Conservation (phyloP, 208 protist species). For the Leishmania tarentolae region DNA sequence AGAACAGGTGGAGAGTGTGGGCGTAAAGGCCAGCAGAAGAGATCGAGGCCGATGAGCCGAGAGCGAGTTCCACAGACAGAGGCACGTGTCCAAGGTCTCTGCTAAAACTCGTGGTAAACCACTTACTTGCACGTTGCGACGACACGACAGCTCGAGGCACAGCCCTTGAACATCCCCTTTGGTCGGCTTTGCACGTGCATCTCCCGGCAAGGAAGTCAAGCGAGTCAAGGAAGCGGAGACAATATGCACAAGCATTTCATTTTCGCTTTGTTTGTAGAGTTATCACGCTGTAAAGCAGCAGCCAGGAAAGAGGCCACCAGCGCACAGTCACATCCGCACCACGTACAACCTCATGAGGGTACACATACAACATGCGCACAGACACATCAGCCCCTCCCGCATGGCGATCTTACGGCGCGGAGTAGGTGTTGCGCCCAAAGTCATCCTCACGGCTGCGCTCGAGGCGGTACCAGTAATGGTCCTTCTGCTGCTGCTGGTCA, state of each 20-base stretch:
- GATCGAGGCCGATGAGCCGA: neutral
- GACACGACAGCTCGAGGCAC: neutral
- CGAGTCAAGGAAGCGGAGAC: neutral
- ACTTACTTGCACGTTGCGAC: neutral
- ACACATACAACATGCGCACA: neutral
- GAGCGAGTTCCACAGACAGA: neutral
- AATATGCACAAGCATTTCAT: neutral
- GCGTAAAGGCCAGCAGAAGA: neutral
- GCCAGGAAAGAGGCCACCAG: neutral
- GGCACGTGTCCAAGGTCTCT: neutral
- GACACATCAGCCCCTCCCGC: neutral
- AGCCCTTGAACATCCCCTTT: neutral
- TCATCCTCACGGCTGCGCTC: conserved; percentile 86
- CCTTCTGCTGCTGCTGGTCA: conserved; percentile 89
- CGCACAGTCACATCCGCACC: neutral
- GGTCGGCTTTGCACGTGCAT: neutral
- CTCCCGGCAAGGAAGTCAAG: neutral
- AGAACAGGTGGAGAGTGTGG: neutral
- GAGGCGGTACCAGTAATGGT: conserved; percentile 87
- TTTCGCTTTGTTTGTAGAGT: neutral
- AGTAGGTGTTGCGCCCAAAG: conserved; percentile 81
- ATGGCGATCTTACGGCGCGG: conserved; percentile 24
- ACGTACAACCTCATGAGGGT: neutral
- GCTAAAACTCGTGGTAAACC: neutral
- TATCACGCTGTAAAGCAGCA: neutral